Evolutionary conservation across 306 rosid species (phyloP).

Genomic region (Trichosanthes truncata): DNA sequence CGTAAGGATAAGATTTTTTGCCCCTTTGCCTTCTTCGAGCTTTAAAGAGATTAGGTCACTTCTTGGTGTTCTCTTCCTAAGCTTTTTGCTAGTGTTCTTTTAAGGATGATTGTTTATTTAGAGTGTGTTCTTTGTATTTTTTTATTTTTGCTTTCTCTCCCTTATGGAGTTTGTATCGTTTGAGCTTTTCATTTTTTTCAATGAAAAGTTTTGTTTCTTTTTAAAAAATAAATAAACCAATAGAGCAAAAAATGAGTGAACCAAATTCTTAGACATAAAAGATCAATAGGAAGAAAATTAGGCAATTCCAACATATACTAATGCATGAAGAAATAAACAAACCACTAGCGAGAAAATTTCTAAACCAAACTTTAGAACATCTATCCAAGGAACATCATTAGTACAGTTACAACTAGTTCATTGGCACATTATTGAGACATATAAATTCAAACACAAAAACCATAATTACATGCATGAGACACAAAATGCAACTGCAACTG

Average conservation of each 20-base stretch:
- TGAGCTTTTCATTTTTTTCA: too few species aligned
- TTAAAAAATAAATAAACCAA: neutral
- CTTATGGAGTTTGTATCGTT: too few species aligned
- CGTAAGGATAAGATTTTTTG: too few species aligned
- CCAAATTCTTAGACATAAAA: neutral
- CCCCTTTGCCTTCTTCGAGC: too few species aligned
- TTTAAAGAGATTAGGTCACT: too few species aligned
- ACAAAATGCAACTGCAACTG: neutral
- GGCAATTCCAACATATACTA: neutral
- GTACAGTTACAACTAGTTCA: neutral
- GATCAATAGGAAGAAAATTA: neutral
- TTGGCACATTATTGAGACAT: neutral
- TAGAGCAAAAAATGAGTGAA: neutral
- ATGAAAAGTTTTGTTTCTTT: too few species aligned
- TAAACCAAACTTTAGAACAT: neutral
- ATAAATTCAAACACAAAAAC: neutral
- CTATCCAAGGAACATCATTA: neutral
- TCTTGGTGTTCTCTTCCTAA: too few species aligned
- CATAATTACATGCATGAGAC: slow-evolving; percentile 3
- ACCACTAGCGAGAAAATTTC: neutral
- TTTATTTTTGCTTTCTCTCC: too few species aligned
- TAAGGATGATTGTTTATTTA: too few species aligned
- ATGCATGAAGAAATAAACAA: neutral
- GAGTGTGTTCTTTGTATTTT: too few species aligned
- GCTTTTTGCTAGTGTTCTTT: too few species aligned